A percentile compares a stretch with the other conserved stretches of the same genome.
Evolutionary conservation across 139 green algal genomes (phyloP).

Genomic region (Haematococcus lacustris): DNA sequence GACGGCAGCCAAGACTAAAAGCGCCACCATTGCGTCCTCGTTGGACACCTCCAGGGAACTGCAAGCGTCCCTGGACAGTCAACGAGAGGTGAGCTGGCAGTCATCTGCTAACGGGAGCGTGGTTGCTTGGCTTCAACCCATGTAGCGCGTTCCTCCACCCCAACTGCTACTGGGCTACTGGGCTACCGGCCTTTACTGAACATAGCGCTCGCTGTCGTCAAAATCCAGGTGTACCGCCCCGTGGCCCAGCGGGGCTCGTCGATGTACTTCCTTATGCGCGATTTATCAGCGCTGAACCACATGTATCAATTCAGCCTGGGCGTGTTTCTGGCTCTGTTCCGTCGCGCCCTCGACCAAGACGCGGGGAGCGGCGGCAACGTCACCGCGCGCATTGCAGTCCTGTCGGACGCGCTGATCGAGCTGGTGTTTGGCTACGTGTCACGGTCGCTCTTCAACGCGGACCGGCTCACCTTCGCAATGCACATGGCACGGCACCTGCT

Average conservation of each 20-base stretch:
- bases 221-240: slow-evolving; percentile 22
- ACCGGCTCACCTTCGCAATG: slow-evolving; percentile 69
- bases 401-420: slow-evolving; percentile 45
- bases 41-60: slow-evolving; percentile 49
- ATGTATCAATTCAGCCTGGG: slow-evolving; percentile 72
- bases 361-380: slow-evolving; percentile 21
- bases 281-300: slow-evolving; percentile 54
- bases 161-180: no score
- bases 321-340: slow-evolving; percentile 23
- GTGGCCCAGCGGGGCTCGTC: slow-evolving; percentile 43
- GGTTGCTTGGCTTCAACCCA: no score
- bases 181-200: no score
- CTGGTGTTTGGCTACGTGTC: slow-evolving; percentile 52
- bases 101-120: no score
- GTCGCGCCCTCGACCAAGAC: not conserved
- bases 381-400: slow-evolving; percentile 35
- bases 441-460: slow-evolving; percentile 66
- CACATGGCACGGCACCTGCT: slow-evolving; percentile 49
- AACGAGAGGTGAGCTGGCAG: slow-evolving; percentile 50
- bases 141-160: no score
- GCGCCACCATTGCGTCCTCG: slow-evolving; percentile 36
- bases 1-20: slow-evolving; percentile 67
- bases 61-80: slow-evolving; percentile 51
- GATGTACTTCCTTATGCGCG: slow-evolving; percentile 63
- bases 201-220: no score